Conservation (phyloP, 768 basidiomycete species). For the Boletus rex-veris region DNA sequence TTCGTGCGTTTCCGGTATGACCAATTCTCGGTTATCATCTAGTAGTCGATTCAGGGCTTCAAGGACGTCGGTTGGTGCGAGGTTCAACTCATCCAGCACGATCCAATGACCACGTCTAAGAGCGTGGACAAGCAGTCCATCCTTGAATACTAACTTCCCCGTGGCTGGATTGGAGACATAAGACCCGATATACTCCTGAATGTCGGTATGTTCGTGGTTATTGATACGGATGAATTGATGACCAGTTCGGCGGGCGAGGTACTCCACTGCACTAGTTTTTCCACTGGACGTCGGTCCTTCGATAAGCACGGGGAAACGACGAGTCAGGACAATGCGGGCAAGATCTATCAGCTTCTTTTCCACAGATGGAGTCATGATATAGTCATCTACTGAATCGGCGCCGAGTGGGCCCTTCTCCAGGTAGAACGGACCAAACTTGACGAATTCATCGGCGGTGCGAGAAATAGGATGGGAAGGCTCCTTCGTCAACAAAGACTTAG, state of each 20-base stretch:
- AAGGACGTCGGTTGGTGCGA: constrained; percentile 96
- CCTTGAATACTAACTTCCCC: constrained; percentile 93
- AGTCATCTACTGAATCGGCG: constrained; percentile 66
- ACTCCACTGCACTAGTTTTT: constrained; percentile 96
- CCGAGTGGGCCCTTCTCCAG: constrained; percentile 73
- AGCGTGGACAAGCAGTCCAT: constrained; percentile 91
- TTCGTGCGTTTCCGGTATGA: constrained; percentile 95
- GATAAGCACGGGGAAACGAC: constrained; percentile 90
- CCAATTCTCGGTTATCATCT: constrained; percentile 95
- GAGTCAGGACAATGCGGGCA: constrained; percentile 85
- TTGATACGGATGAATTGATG: constrained; percentile 98
- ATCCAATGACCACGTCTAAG: constrained; percentile 94
- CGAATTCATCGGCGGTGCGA: constrained; percentile 49
- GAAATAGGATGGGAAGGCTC: constrained; percentile 55
- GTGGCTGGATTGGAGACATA: constrained; percentile 91
- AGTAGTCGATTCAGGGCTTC: constrained; percentile 95
- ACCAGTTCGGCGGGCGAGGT: constrained; percentile 87
- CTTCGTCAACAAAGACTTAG: constrained; percentile 67
- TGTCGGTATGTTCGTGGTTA: constrained; percentile 99
- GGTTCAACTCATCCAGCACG: constrained; percentile 94
- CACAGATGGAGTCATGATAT: constrained; percentile 94
- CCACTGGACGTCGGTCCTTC: constrained; percentile 98
- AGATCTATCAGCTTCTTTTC: constrained; percentile 91
- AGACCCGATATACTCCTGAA: constrained; percentile 96
- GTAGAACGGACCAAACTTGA: constrained; percentile 92